A percentile compares a stretch with the other conserved stretches of the same genome.
phyloP scores from a whole-genome alignment of 2,329 filamentous ascomycete species.

The Aspergillus quadricinctus region DNA sequence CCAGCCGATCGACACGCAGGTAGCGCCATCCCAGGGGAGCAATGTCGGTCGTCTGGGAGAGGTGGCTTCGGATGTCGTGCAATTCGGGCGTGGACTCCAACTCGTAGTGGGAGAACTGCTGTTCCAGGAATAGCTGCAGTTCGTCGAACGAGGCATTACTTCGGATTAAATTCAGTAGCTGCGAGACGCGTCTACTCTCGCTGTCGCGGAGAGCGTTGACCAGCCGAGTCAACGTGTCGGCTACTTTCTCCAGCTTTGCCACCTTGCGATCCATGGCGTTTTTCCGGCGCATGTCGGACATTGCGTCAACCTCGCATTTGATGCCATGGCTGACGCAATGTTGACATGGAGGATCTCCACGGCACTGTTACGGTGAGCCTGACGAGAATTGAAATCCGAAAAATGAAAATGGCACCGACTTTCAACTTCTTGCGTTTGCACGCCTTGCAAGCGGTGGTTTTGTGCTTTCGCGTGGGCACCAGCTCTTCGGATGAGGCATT shows the following conservation, averaged over 20 bases:
- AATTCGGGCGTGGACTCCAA: conserved; percentile 12
- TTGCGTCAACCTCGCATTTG: conserved; percentile 23
- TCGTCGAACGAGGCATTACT: conserved; percentile 21
- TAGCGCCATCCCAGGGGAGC: conserved; percentile 12
- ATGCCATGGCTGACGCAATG: conserved; percentile 23
- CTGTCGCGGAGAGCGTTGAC: conserved; percentile 17
- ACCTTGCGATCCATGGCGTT: conserved; percentile 20
- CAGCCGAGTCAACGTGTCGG: conserved; percentile 14
- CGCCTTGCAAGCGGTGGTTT: conserved; percentile 20
- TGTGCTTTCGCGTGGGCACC: conserved; percentile 16
- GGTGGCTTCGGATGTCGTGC: conserved; percentile 10
- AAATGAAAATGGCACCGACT: conserved; percentile 4
- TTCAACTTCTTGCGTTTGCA: conserved; percentile 23
- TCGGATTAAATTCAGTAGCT: conserved; percentile 24
- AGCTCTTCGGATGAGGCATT: conserved; percentile 9
- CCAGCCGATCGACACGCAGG: conserved; percentile 22
- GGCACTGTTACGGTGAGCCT: conserved; percentile 15
- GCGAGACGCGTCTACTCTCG: conserved; percentile 13
- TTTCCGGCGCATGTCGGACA: conserved; percentile 26
- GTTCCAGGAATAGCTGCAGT: conserved; percentile 16
- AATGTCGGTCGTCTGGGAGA: neutral
- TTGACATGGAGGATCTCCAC: conserved; percentile 25
- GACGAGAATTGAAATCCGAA: neutral
- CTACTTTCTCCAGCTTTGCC: conserved; percentile 15
- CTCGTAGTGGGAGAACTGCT: conserved; percentile 11